Conservation (phyloP, 345 rosid genomes). For the Cardamine resedifolia region DNA sequence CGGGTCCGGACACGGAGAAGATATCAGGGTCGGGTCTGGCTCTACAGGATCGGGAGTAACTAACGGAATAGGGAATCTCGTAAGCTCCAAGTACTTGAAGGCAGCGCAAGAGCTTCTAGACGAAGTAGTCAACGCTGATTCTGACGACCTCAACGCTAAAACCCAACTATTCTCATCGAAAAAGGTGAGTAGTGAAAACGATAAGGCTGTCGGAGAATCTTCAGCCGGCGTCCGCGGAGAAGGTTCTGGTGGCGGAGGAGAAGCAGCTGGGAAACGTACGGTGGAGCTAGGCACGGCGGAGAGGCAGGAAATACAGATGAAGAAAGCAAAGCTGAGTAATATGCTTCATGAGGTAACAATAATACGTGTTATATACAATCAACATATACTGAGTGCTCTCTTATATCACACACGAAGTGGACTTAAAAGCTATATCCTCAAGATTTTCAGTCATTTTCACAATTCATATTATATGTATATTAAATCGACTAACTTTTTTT, state of each 20-base stretch:
- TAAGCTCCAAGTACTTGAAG: conserved; percentile 92
- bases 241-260: conserved; percentile 47
- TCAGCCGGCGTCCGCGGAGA: conserved; percentile 44
- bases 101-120: conserved; percentile 94
- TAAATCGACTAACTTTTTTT: not conserved
- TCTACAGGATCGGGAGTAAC: conserved; percentile 79
- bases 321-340: conserved; percentile 81
- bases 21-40: conserved; percentile 54
- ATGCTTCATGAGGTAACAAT: conserved; percentile 91
- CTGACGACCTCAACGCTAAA: conserved; percentile 34
- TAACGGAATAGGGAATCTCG: conserved; percentile 66
- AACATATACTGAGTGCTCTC: conserved; percentile 23
- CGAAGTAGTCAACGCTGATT: conserved; percentile 83
- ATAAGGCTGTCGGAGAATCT: conserved; percentile 56
- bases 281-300: conserved; percentile 75
- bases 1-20: conserved; percentile 57
- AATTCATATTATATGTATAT: conserved; percentile 28
- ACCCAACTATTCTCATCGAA: conserved; percentile 39
- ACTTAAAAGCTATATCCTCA: conserved; percentile 7
- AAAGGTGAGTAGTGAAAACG: conserved; percentile 44
- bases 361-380: conserved; percentile 26
- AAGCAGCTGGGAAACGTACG: conserved; percentile 48
- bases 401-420: conserved; percentile 38
- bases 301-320: conserved; percentile 98
- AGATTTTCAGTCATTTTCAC: conserved; percentile 28